Conservation (phyloP, 2,329 filamentous ascomycete genomes). For the Drechslerella coelobrocha region DNA sequence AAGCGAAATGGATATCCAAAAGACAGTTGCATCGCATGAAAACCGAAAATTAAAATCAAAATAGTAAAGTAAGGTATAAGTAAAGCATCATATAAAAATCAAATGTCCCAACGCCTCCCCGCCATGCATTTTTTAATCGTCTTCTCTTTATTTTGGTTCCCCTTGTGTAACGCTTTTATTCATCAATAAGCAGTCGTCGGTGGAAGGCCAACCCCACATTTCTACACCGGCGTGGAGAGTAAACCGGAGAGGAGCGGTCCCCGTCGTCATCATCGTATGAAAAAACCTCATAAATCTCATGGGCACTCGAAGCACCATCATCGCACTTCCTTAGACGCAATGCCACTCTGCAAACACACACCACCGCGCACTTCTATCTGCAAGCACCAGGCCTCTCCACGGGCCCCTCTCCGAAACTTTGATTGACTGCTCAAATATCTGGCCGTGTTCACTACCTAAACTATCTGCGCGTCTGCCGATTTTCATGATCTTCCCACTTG, state of each 20-base stretch:
- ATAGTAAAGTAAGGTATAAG: no score
- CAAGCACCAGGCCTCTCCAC: slow-evolving; percentile 81
- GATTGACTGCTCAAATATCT: slow-evolving; percentile 87
- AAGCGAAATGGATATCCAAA: no score
- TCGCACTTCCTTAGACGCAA: slow-evolving; percentile 60
- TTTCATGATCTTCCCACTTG: slow-evolving; percentile 90
- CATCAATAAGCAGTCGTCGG: no score
- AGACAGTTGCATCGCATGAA: no score
- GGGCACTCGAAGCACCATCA: not conserved
- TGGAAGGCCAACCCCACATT: not conserved
- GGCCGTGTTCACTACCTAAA: slow-evolving; percentile 62
- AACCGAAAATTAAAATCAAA: no score
- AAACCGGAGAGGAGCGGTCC: no score
- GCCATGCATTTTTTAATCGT: slow-evolving; percentile 3
- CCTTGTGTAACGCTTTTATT: not conserved
- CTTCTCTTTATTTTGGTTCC: not conserved
- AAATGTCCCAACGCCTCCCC: not conserved
- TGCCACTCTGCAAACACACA: slow-evolving; percentile 92
- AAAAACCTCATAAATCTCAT: no score
- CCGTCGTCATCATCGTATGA: not conserved
- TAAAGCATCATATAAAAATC: not conserved
- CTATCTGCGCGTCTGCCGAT: slow-evolving; percentile 80
- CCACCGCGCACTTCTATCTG: slow-evolving; percentile 83
- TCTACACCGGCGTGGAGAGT: not conserved
- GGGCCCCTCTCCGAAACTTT: slow-evolving; percentile 83